Conservation (phyloP, 179 eudicot species). For the Patellifolia procumbens region DNA sequence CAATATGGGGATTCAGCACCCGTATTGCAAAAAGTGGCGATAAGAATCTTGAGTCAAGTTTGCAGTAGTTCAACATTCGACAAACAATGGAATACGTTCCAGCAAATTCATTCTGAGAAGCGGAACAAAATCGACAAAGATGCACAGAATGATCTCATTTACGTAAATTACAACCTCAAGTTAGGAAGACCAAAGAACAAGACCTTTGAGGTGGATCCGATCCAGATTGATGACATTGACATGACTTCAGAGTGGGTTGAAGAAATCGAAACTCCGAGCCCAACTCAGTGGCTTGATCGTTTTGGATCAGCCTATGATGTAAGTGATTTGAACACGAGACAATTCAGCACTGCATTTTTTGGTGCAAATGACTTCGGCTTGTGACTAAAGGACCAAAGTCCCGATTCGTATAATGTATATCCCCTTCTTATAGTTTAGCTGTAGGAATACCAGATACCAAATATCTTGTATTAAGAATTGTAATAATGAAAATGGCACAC, state of each 20-base stretch:
- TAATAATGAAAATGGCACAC: not conserved
- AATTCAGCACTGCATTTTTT: constrained; percentile 65
- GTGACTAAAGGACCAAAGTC: constrained; percentile 36
- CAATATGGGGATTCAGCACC: constrained; percentile 96
- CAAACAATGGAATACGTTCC: constrained; percentile 77
- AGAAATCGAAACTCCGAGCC: constrained; percentile 77
- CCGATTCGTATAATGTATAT: not conserved
- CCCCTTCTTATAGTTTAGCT: not conserved
- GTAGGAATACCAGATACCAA: too few species aligned
- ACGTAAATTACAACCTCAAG: constrained; percentile 76
- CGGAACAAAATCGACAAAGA: constrained; percentile 93
- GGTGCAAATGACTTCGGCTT: constrained; percentile 73
- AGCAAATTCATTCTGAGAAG: constrained; percentile 88
- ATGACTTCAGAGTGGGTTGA: constrained; percentile 99
- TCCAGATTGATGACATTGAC: constrained; percentile 83
- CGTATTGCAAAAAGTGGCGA: constrained; percentile 73
- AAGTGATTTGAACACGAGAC: constrained; percentile 89
- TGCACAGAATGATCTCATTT: constrained; percentile 62
- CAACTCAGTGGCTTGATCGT: constrained; percentile 93
- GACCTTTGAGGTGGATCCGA: constrained; percentile 61
- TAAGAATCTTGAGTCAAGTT: constrained; percentile 84
- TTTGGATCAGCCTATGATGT: constrained; percentile 76
- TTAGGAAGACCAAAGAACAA: constrained; percentile 53
- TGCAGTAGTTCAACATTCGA: constrained; percentile 75
- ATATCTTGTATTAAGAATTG: not conserved